phyloP scores from a whole-genome alignment of 1,284 basidiomycete genomes.

The Apiotrichum gamsii region DNA sequence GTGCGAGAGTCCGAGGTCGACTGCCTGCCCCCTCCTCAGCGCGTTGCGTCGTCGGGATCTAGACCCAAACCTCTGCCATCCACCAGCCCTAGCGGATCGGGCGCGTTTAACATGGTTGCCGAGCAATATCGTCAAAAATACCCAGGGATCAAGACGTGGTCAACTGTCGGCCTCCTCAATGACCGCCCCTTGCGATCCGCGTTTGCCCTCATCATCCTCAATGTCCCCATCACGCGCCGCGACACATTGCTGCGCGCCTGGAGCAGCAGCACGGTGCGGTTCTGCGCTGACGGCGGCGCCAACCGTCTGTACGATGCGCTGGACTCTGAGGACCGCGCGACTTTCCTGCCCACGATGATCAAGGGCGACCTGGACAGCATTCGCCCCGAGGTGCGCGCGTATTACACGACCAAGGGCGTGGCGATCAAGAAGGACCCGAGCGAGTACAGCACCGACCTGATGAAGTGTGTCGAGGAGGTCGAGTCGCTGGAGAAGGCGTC shows the following conservation, averaged over 20 bases:
- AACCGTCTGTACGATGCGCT: constrained; percentile 73
- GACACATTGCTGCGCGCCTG: constrained; percentile 63
- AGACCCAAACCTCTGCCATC: neutral
- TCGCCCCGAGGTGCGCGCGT: constrained; percentile 62
- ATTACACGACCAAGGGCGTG: constrained; percentile 67
- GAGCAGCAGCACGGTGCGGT: constrained; percentile 52
- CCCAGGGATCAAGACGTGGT: constrained; percentile 13
- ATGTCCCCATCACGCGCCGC: constrained; percentile 67
- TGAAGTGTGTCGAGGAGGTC: constrained; percentile 75
- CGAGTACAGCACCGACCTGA: constrained; percentile 85
- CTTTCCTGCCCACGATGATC: constrained; percentile 71
- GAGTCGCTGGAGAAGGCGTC: constrained; percentile 53
- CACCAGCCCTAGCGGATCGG: neutral
- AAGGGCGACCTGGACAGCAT: constrained; percentile 92
- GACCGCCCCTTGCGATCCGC: constrained; percentile 5
- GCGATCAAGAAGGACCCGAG: constrained; percentile 60
- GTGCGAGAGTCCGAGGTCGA: constrained; percentile 14
- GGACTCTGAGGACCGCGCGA: constrained; percentile 31
- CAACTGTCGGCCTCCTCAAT: constrained; percentile 1
- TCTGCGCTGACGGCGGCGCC: constrained; percentile 90
- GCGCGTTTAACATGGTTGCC: constrained; percentile 1
- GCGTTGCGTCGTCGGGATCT: neutral
- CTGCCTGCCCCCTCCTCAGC: constrained; percentile 4
- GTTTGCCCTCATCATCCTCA: constrained; percentile 72
- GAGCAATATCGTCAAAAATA: constrained; percentile 7